Percentiles rank a stretch among this genome's conserved stretches.
These are phyloP conservation scores for Papiliotrema flavescens DNA, from an alignment of 1,284 basidiomycete genomes.

Conservation along the genomic window DNA sequence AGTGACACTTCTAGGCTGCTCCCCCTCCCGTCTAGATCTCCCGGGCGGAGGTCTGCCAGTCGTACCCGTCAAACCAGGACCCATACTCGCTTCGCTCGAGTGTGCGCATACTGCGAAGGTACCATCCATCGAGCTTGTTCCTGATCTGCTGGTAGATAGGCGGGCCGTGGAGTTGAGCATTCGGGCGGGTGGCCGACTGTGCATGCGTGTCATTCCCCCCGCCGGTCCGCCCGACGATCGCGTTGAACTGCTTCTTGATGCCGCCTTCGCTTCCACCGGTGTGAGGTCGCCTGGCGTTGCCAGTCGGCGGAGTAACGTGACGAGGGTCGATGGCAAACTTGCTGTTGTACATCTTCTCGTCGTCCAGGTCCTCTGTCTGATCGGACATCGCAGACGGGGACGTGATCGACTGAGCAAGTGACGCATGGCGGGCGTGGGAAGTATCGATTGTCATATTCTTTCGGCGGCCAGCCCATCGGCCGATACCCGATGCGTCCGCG, in stretches of 20 bases:
- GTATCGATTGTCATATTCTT: neutral
- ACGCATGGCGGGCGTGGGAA: constrained; percentile 10
- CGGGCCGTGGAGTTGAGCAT: constrained; percentile 10
- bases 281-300: neutral
- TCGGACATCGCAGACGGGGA: neutral
- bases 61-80: constrained; percentile 17
- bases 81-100: constrained; percentile 23
- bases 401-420: neutral
- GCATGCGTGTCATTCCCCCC: neutral
- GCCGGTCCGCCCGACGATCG: constrained; percentile 3
- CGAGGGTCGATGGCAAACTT: neutral
- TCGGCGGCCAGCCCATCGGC: constrained; percentile 13
- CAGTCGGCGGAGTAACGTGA: neutral
- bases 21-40: neutral
- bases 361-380: constrained; percentile 1
- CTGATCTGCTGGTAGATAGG: constrained; percentile 33
- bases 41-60: constrained; percentile 13
- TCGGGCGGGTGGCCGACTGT: no score
- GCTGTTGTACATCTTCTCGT: neutral
- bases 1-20: no score
- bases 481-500: constrained; percentile 3
- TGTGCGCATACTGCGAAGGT: constrained; percentile 24
- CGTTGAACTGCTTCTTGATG: constrained; percentile 18
- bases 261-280: neutral
- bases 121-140: constrained; percentile 38